Percentiles rank a stretch among this genome's conserved stretches.
phyloP scores from a whole-genome alignment of 768 basidiomycete genomes.

The Boletus edulis region DNA sequence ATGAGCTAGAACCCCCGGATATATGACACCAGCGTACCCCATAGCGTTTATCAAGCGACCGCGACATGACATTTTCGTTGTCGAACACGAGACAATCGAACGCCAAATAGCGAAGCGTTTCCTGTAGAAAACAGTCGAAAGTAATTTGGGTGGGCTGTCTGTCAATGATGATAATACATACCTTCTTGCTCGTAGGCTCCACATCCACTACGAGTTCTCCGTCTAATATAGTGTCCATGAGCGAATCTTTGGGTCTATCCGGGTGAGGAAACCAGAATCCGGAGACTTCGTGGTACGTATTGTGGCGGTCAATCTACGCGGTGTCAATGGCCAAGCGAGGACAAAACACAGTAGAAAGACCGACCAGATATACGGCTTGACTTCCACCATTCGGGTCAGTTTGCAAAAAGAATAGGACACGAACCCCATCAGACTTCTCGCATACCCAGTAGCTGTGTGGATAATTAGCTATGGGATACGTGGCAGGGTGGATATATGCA shows the following conservation, averaged over 20 bases:
- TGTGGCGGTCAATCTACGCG: constrained; percentile 89
- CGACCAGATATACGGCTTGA: constrained; percentile 74
- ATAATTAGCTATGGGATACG: constrained; percentile 6
- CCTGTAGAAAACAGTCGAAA: constrained; percentile 40
- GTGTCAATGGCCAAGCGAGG: constrained; percentile 5
- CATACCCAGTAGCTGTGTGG: constrained; percentile 91
- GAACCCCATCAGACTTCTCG: constrained; percentile 96
- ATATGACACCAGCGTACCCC: constrained; percentile 54
- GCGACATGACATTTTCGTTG: constrained; percentile 82
- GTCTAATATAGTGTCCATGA: constrained; percentile 83
- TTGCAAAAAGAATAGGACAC: constrained; percentile 81
- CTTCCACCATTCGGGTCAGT: constrained; percentile 49
- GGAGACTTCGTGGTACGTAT: constrained; percentile 69
- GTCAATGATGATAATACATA: constrained; percentile 34
- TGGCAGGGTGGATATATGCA: not conserved
- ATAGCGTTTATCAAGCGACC: constrained; percentile 82
- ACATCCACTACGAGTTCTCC: constrained; percentile 93
- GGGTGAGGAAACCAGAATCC: constrained; percentile 92
- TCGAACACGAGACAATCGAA: constrained; percentile 93
- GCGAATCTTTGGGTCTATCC: constrained; percentile 61
- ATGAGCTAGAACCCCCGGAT: constrained; percentile 2
- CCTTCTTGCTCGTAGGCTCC: constrained; percentile 71
- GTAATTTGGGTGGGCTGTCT: not conserved
- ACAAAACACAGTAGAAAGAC: constrained; percentile 25
- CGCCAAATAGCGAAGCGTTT: constrained; percentile 76